Conservation (phyloP, 1,139 yeast genomes). For the Taiozyma sp. region DNA sequence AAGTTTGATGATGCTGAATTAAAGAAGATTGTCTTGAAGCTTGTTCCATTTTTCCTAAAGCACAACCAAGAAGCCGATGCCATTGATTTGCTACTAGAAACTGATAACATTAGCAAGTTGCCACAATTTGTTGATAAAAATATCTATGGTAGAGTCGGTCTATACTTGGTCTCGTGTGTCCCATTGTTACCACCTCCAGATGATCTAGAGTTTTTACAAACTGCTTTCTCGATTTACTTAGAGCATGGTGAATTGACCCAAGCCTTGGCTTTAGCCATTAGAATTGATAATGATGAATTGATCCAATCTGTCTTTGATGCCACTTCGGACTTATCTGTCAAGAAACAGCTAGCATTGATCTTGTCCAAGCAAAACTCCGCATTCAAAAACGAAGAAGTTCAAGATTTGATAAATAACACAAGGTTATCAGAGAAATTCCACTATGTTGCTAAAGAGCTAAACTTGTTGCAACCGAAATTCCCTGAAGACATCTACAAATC, state of each 20-base stretch:
- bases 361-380: slow-evolving; percentile 85
- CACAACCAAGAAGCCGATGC: slow-evolving; percentile 99
- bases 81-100: slow-evolving; percentile 84
- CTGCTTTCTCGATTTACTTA: slow-evolving; percentile 87
- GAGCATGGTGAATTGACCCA: slow-evolving; percentile 80
- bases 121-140: slow-evolving; percentile 81
- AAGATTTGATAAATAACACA: slow-evolving; percentile 80
- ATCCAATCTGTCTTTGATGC: slow-evolving; percentile 75
- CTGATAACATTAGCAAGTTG: slow-evolving; percentile 80
- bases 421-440: slow-evolving; percentile 75
- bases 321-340: slow-evolving; percentile 66
- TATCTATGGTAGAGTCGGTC: slow-evolving; percentile 85
- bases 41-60: slow-evolving; percentile 85
- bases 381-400: slow-evolving; percentile 75
- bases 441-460: slow-evolving; percentile 81
- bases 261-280: slow-evolving; percentile 84
- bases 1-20: slow-evolving; percentile 39
- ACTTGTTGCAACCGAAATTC: slow-evolving; percentile 81
- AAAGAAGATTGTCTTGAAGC: slow-evolving; percentile 62
- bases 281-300: slow-evolving; percentile 77
- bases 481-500: slow-evolving; percentile 95
- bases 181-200: slow-evolving; percentile 96
- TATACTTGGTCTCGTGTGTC: slow-evolving; percentile 93
- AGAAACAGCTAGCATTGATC: slow-evolving; percentile 88
- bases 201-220: slow-evolving; percentile 77